phyloP scores from a whole-genome alignment of 2,329 filamentous ascomycete species.

The Hymenoscyphus repandus region DNA sequence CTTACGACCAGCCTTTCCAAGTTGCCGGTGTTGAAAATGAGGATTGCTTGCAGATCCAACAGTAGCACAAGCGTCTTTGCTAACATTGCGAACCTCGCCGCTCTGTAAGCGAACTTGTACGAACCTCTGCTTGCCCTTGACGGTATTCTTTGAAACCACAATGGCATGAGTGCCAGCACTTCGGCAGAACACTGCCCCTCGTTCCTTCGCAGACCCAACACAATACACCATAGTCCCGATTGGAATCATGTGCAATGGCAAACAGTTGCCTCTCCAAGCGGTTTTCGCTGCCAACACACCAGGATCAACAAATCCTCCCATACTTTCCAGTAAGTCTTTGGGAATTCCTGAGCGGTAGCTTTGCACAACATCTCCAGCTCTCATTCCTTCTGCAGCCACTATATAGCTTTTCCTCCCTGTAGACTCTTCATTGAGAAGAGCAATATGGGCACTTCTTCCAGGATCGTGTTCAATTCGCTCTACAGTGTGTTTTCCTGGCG shows the following conservation, averaged over 20 bases:
- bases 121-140: constrained; percentile 55
- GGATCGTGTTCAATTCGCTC: constrained; percentile 97
- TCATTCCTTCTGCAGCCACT: constrained; percentile 88
- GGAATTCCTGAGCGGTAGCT: constrained; percentile 91
- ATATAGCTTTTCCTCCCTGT: constrained; percentile 83
- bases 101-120: constrained; percentile 86
- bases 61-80: constrained; percentile 89
- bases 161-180: constrained; percentile 90
- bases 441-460: constrained; percentile 87
- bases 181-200: constrained; percentile 83
- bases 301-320: constrained; percentile 89
- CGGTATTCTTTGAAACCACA: constrained; percentile 83
- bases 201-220: constrained; percentile 69
- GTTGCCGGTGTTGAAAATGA: constrained; percentile 80
- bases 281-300: constrained; percentile 95
- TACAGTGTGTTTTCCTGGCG: constrained; percentile 77
- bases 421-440: constrained; percentile 69
- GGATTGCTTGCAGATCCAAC: constrained; percentile 92
- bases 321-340: constrained; percentile 75
- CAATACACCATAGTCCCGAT: constrained; percentile 91
- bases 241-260: constrained; percentile 93
- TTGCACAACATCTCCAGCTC: constrained; percentile 85
- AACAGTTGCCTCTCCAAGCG: constrained; percentile 87
- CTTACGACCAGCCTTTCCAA: constrained; percentile 92
- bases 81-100: constrained; percentile 84